Evolutionary conservation across 2,329 filamentous ascomycete species (phyloP).

Genomic region (Scedosporium dehoogii): DNA sequence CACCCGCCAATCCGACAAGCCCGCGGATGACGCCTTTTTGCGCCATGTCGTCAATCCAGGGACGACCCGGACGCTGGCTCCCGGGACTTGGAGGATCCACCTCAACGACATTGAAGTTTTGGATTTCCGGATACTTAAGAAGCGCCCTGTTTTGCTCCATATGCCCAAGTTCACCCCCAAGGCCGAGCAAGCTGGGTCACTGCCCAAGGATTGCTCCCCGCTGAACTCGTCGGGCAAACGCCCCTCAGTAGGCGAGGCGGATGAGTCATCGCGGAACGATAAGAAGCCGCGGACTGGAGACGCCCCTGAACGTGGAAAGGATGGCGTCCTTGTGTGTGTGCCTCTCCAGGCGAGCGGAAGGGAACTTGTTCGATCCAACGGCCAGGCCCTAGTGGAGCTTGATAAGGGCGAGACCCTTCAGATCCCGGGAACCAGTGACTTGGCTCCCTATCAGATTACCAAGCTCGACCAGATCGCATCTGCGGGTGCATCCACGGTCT

Average conservation of each 20-base stretch:
- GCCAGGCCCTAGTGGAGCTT: constrained; percentile 42
- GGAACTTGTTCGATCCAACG: constrained; percentile 38
- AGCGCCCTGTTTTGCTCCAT: constrained; percentile 34
- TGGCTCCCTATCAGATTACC: constrained; percentile 44
- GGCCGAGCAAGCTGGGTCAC: constrained; percentile 16
- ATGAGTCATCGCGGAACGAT: constrained; percentile 2
- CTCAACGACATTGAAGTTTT: constrained; percentile 38
- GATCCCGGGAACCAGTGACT: constrained; percentile 38
- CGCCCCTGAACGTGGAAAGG: constrained; percentile 1
- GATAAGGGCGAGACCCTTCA: constrained; percentile 37
- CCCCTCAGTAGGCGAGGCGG: constrained; percentile 21
- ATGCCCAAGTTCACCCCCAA: constrained; percentile 1
- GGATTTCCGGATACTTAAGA: constrained; percentile 49
- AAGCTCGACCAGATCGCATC: constrained; percentile 47
- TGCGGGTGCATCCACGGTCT: constrained; percentile 44
- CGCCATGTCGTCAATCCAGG: constrained; percentile 26
- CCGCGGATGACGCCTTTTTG: not conserved
- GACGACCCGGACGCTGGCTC: constrained; percentile 35
- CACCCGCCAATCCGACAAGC: constrained; percentile 9
- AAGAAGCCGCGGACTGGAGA: constrained; percentile 5
- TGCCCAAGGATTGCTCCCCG: constrained; percentile 22
- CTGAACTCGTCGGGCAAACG: constrained; percentile 41
- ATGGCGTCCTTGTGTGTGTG: constrained; percentile 9
- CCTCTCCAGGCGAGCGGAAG: not conserved
- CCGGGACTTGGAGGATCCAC: constrained; percentile 48